Conservation (phyloP, 169 alveolate genomes). For the Eimeria praecox region DNA sequence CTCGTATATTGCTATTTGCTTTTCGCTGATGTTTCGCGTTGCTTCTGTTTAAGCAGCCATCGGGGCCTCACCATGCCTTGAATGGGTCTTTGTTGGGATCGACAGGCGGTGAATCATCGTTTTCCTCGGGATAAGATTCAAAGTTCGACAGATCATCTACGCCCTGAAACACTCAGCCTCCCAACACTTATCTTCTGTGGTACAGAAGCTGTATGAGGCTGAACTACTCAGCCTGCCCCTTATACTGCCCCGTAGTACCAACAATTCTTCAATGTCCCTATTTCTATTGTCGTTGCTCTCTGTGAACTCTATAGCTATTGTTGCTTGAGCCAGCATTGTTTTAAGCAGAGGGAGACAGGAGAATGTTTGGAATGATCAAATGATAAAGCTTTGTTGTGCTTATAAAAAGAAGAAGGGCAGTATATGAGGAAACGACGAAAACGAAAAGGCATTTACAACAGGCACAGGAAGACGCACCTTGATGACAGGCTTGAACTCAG, state of each 20-base stretch:
- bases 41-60: background rate
- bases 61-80: constrained; percentile 75
- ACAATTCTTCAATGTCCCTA: background rate
- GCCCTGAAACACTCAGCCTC: constrained; percentile 12
- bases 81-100: constrained; percentile 82
- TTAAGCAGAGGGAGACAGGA: background rate
- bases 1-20: background rate
- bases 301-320: background rate
- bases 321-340: background rate
- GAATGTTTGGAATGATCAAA: background rate
- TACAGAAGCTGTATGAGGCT: background rate
- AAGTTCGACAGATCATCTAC: constrained; percentile 79
- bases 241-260: background rate
- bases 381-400: background rate
- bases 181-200: background rate
- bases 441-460: too few relatives aligned
- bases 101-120: constrained; percentile 83
- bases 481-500: constrained; percentile 78
- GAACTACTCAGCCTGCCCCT: background rate
- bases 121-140: constrained; percentile 81
- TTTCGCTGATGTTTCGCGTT: background rate
- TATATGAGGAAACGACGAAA: background rate
- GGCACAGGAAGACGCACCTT: constrained; percentile 41
- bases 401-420: background rate
- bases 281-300: background rate